Evolutionary conservation across 345 rosid genomes (phyloP).

Genomic region (Acer campestre): DNA sequence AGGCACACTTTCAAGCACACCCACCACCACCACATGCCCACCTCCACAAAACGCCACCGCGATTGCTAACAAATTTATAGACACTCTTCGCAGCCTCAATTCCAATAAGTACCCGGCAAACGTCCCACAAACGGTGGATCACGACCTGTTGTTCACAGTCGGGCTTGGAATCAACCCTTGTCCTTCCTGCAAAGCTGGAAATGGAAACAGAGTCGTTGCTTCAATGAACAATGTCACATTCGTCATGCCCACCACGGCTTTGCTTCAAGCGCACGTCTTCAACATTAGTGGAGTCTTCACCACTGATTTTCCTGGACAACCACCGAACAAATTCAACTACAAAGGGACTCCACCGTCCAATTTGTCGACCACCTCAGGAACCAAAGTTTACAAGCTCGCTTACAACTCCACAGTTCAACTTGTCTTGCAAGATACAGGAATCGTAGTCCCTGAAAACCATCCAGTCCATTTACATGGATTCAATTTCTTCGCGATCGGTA

Average conservation of each 20-base stretch:
- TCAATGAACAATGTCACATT: slow-evolving; percentile 80
- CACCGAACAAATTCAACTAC: slow-evolving; percentile 62
- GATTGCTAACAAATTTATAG: slow-evolving; percentile 53
- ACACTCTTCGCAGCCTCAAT: slow-evolving; percentile 73
- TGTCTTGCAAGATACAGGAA: slow-evolving; percentile 84
- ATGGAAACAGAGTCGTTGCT: slow-evolving; percentile 80
- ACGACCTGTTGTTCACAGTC: slow-evolving; percentile 71
- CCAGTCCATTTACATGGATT: slow-evolving; percentile 89
- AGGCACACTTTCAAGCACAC: slow-evolving; percentile 59
- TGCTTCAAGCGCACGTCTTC: slow-evolving; percentile 86
- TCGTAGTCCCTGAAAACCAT: slow-evolving; percentile 80
- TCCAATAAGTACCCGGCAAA: slow-evolving; percentile 74
- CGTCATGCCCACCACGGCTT: slow-evolving; percentile 72
- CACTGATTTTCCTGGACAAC: slow-evolving; percentile 76
- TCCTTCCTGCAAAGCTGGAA: slow-evolving; percentile 72
- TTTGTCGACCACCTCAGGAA: slow-evolving; percentile 58
- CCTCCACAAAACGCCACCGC: slow-evolving; percentile 85
- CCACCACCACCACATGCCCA: slow-evolving; percentile 54
- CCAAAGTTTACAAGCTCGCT: slow-evolving; percentile 61
- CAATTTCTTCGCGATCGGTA: slow-evolving; percentile 79
- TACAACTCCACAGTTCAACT: slow-evolving; percentile 81
- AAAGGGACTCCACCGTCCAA: slow-evolving; percentile 60
- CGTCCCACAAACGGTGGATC: slow-evolving; percentile 74
- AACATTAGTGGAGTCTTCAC: slow-evolving; percentile 82
- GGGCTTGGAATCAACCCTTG: slow-evolving; percentile 84